Base-by-base conservation (phyloP, 371 early-diverging fungal species). In the Cokeromyces recurvatus region DNA sequence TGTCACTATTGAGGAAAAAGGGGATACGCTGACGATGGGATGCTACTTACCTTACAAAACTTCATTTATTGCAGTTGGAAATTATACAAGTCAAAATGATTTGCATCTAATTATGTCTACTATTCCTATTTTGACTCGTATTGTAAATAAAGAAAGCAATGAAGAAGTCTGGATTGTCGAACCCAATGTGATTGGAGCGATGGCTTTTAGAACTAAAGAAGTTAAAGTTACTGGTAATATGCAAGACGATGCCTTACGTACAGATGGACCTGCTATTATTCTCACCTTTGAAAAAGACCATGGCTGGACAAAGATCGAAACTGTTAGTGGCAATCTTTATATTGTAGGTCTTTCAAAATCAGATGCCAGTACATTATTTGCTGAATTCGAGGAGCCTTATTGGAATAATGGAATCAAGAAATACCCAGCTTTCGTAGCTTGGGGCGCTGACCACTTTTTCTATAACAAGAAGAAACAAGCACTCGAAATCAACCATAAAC, bases 101-200 rank as follows among this genome's bases (percentile, higher is more conserved):
- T 49, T 84, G 15, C 78, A 71, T 22, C 62, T 90, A 22, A 25
- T 84, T 17, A 59, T 85, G 14, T 69, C 84, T 0, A 80, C 87
- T 1, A 59, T 81, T 3, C 88, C 90, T n/a, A 86, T 88, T 34
- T 59, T 79, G 48, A 45, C 75, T 14, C 67, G 85, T 8, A 56
- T 63, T 48, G 52, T 61, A 11, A 43, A 55, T 42, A 47, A 31
- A 14, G 53, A 48, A 4, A 41, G 21, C 11, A 57, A 48, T 0
- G 65, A 68, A n/a, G 87, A 89, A 57, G 68, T 86, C 1, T 86
- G 87, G 90, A 63, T 89, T 38, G 66, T 84, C 0, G 82, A 82
- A 36, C 69, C 77, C 24, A 81, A 86, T 23, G 43, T 57, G 12
- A 52, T 71, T 5, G 81, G 82, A 2, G 65, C 68, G 22, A 74